A percentile compares a stretch with the other conserved stretches of the same genome.
Conservation (phyloP, 176 grass and related monocot species). For the Hordeum vulgare region MorexV3_pseudomolecules_assembly NC_058520.1:39151290-39151789, state of each 20-base stretch:
- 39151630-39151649: constrained; percentile 11
- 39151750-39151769: neutral
- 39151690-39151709: neutral
- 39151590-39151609: constrained; percentile 43
- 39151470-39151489: neutral
- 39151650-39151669: constrained; percentile 30
- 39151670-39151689: constrained; percentile 38
- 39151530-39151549: neutral
- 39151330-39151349: neutral
- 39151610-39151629: constrained; percentile 27
- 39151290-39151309: neutral
- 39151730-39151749: neutral
- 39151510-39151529: neutral
- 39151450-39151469: neutral
- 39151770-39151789: neutral
- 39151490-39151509: constrained; percentile 10
- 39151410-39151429: neutral
- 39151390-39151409: neutral
- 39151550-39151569: neutral
- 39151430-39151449: neutral
- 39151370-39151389: neutral
- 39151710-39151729: constrained; percentile 3
- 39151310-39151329: neutral
- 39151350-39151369: neutral
- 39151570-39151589: constrained; percentile 15